Evolutionary conservation across 331 rosid species (phyloP), one percentile per base, ranked within the genome.

Genomic region (Prunus yedoensis): DNA sequence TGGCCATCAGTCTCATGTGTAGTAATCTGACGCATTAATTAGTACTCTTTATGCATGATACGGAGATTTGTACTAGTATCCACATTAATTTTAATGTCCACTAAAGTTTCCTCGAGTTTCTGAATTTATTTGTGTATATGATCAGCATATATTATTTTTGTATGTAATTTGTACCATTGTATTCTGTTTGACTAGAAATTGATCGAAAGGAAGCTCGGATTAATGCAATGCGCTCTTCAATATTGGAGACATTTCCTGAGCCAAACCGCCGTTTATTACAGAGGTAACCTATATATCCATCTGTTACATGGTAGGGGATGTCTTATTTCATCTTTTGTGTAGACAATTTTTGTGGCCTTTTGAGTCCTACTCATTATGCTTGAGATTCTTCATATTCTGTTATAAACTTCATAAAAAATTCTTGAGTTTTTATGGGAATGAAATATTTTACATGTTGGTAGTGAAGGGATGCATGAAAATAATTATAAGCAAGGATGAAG

Each of bases 211-310:
- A 90, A 78, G 89, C 91, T 77, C 89, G 96, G 81, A 86, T 88
- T 23, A 92, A 81, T 73, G 97, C 97, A 77, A 90, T 92, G 91
- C 96, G 94, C 21, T 77, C 91, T 78, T 91, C 97, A 71, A 88
- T 92, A 78, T 68, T 89, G 83, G 99, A 95, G 81, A 90, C 97
- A 66, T 95, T 95, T 84, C 99, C 99, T 3, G 99, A 95, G 80
- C 99, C 99, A 58, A 95, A 95, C 71, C 91, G 99, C 65, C 97
- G 96, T 51, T 87, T 95, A 80, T 83, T 95, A 75, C 99, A 92
- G 23, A 95, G 99, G 99, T 95, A 35, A 70, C 63, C 58, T 32
- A 57, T 61, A 75, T 38, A 67, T 67, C 32, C 52, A 32, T 58
- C 71, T 49, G 57, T 71, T 51, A 57, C 78, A 21, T 69, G 52